These are phyloP conservation scores for Aspergillus saccharolyticus DNA, from an alignment of 495 filamentous ascomycete species.

Conservation along the genomic window DNA sequence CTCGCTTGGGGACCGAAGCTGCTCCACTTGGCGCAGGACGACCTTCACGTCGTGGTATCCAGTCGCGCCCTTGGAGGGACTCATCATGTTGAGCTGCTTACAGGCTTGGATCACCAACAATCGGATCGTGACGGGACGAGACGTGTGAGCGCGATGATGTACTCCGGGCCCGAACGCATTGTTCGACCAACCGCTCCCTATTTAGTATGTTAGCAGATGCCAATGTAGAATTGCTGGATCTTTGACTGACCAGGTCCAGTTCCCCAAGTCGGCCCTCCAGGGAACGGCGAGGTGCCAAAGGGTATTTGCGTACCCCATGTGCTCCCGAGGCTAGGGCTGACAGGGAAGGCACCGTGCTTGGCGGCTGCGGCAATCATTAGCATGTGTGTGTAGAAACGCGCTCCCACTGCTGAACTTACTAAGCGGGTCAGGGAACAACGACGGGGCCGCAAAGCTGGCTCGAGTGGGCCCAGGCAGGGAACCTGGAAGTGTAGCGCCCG, in stretches of 20 bases:
- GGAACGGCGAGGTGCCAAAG: constrained; percentile 40
- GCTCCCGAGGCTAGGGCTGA: constrained; percentile 30
- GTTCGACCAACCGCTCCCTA: constrained; percentile 47
- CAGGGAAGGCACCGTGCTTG: constrained; percentile 32
- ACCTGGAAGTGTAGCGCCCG: constrained; percentile 30
- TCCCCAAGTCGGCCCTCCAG: constrained; percentile 40
- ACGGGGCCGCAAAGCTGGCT: constrained; percentile 43
- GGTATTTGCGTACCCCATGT: constrained; percentile 39
- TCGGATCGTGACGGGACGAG: constrained; percentile 53
- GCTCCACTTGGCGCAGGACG: constrained; percentile 63
- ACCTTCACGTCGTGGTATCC: constrained; percentile 63
- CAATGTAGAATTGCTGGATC: neutral
- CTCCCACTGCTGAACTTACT: constrained; percentile 24
- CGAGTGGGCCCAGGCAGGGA: constrained; percentile 34
- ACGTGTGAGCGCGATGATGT: constrained; percentile 41
- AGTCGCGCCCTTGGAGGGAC: constrained; percentile 26
- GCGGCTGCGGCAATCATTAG: constrained; percentile 24
- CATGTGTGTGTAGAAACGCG: neutral
- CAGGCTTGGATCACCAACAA: constrained; percentile 56
- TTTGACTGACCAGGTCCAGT: constrained; percentile 30
- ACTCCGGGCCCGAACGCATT: constrained; percentile 47
- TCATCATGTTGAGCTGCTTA: constrained; percentile 46
- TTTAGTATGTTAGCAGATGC: constrained; percentile 19
- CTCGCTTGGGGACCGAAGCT: constrained; percentile 51
- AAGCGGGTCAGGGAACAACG: constrained; percentile 49